A percentile compares a stretch with the other conserved stretches of the same genome.
Conservation (phyloP, 192 early-diverging fungal species). For the Backusella macrospora region DNA sequence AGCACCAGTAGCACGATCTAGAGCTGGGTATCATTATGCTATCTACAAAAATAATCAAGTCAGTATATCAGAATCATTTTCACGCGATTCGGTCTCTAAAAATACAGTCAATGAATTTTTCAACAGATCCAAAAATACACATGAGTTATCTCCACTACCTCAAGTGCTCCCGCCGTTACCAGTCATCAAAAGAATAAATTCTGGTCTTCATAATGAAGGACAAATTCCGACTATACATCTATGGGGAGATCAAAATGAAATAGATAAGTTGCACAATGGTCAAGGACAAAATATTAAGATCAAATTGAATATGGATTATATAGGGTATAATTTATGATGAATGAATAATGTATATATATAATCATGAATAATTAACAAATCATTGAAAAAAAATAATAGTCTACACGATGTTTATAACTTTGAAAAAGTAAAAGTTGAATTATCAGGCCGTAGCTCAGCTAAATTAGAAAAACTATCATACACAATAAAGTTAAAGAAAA, state of each 20-base stretch:
- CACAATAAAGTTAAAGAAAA: neutral
- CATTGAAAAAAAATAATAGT: neutral
- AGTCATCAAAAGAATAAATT: neutral
- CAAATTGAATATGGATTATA: neutral
- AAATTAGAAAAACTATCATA: conserved; percentile 8
- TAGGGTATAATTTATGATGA: neutral
- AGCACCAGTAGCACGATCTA: neutral
- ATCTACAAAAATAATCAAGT: neutral
- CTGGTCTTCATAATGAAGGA: neutral
- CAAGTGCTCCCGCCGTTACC: neutral
- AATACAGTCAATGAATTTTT: conserved; percentile 27
- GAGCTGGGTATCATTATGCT: conserved; percentile 10
- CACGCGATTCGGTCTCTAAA: neutral
- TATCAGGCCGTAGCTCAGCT: conserved; percentile 10
- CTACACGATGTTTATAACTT: neutral
- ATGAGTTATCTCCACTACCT: conserved; percentile 11
- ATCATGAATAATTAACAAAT: neutral
- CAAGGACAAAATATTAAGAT: neutral
- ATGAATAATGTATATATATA: too few species aligned
- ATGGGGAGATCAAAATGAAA: neutral
- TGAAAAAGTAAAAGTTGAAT: neutral
- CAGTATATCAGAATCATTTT: conserved; percentile 17
- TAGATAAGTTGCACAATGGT: neutral
- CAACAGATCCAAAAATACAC: conserved; percentile 12
- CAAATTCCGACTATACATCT: conserved; percentile 19